Evolutionary conservation across 1,284 basidiomycete species (phyloP).

Genomic region (Tetrapyrgos nigripes): DNA sequence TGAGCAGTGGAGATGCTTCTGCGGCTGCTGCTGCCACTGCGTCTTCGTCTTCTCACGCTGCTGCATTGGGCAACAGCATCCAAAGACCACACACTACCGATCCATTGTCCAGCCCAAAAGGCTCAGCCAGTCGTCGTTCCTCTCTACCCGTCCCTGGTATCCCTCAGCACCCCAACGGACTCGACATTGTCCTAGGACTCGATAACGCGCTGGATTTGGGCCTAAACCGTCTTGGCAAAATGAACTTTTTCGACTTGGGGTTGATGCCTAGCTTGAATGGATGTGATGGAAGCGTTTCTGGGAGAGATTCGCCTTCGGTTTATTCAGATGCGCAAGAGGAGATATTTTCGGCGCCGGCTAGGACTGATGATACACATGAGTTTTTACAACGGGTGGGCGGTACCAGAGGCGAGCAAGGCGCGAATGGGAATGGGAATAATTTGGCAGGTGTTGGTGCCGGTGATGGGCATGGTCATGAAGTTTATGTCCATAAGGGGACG

Average conservation of each 20-base stretch:
- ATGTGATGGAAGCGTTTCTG: conserved; percentile 21
- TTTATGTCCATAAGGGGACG: too few relatives aligned
- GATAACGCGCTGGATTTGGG: conserved; percentile 43
- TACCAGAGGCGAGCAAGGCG: too few relatives aligned
- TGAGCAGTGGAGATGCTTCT: conserved; percentile 29
- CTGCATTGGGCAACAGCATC: conserved; percentile 12
- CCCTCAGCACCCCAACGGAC: conserved; percentile 36
- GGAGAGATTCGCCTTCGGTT: conserved; percentile 40
- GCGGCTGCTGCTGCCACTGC: conserved; percentile 15
- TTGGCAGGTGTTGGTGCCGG: too few relatives aligned
- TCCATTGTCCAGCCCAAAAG: conserved; percentile 7
- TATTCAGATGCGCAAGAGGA: conserved; percentile 38
- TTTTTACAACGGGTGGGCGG: too few relatives aligned
- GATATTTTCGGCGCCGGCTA: too few relatives aligned
- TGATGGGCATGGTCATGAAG: too few relatives aligned
- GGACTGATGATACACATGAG: too few relatives aligned
- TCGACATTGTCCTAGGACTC: conserved; percentile 41
- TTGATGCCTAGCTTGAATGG: conserved; percentile 29
- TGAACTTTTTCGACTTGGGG: conserved; percentile 44
- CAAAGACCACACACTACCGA: conserved; percentile 14
- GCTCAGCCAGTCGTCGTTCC: conserved; percentile 11
- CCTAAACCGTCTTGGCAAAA: conserved; percentile 36
- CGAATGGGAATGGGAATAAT: too few relatives aligned
- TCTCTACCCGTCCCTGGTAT: conserved; percentile 28
- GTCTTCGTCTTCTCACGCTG: background rate